These are phyloP conservation scores for Claviceps spartinae DNA, from an alignment of 2,329 filamentous ascomycete genomes.

Conservation along the genomic window DNA sequence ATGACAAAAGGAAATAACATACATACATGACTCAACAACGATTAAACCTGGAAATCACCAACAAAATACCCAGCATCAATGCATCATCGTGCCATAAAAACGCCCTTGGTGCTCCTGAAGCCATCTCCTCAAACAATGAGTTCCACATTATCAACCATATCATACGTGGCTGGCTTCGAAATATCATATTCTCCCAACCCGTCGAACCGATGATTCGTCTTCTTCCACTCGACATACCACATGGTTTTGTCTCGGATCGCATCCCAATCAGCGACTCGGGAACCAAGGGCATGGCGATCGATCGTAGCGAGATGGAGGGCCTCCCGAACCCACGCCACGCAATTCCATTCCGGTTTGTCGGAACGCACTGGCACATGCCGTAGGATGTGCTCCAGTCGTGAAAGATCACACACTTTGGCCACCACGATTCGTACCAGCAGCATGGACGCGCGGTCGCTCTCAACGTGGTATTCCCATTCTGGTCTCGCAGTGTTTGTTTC, in stretches of 20 bases:
- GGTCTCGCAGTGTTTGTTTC: conserved; percentile 2
- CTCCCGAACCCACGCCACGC: conserved; percentile 5
- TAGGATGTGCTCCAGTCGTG: conserved; percentile 4
- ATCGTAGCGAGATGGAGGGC: conserved; percentile 1
- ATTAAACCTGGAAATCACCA: neutral
- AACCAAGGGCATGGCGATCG: conserved; percentile 2
- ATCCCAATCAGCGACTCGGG: conserved; percentile 2
- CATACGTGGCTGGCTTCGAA: conserved; percentile 5
- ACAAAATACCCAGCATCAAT: neutral
- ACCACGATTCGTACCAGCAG: conserved; percentile 4
- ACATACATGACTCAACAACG: no score
- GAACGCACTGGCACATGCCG: conserved; percentile 2
- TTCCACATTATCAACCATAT: conserved; percentile 5
- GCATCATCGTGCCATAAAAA: neutral
- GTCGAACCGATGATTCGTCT: conserved; percentile 5
- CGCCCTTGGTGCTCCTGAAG: neutral
- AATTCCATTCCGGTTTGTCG: conserved; percentile 5
- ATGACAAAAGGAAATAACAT: no score
- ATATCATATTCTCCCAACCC: conserved; percentile 4
- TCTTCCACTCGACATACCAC: conserved; percentile 7
- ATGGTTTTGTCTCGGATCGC: conserved; percentile 5
- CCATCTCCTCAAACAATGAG: neutral
- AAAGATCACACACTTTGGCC: conserved; percentile 3
- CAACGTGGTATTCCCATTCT: conserved; percentile 5
- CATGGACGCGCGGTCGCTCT: conserved; percentile 4